Evolutionary conservation across 1,139 yeast species (phyloP).

Genomic region (Kazachstania sp.): DNA sequence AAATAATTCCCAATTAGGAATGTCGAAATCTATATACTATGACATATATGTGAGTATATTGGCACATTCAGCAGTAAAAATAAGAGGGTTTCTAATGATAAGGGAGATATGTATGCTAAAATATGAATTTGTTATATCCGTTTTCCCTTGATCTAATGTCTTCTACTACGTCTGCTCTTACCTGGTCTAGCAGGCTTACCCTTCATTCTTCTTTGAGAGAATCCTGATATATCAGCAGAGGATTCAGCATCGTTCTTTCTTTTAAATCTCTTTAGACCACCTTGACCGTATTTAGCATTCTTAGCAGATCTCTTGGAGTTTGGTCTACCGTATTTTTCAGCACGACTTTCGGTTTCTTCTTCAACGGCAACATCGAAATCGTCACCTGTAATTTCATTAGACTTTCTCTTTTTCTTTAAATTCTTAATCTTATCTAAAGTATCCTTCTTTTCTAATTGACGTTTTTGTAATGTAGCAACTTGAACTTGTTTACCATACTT

Average conservation of each 20-base stretch:
- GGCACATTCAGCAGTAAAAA: neutral
- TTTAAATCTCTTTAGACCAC: conserved; percentile 69
- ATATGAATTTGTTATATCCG: neutral
- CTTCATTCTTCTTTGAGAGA: conserved; percentile 49
- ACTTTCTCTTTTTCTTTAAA: conserved; percentile 77
- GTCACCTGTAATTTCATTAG: conserved; percentile 52
- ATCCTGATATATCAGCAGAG: conserved; percentile 61
- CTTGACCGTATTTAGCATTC: conserved; percentile 58
- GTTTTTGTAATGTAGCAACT: conserved; percentile 83
- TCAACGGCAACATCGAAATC: conserved; percentile 71
- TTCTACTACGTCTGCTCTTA: conserved; percentile 49
- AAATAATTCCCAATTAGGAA: no score
- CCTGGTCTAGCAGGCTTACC: conserved; percentile 58
- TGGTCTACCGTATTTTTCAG: conserved; percentile 35
- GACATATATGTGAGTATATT: no score
- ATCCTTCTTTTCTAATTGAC: conserved; percentile 90
- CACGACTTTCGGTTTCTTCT: conserved; percentile 40
- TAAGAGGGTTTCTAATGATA: neutral
- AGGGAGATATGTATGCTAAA: neutral
- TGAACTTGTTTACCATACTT: conserved; percentile 98
- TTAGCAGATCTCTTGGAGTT: conserved; percentile 61
- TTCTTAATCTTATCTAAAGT: conserved; percentile 84
- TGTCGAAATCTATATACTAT: no score
- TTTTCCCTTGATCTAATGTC: neutral
- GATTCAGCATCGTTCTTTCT: conserved; percentile 70